These are phyloP conservation scores for Arthromyces matolae DNA, from an alignment of 768 basidiomycete genomes.

Conservation along the genomic window DNA sequence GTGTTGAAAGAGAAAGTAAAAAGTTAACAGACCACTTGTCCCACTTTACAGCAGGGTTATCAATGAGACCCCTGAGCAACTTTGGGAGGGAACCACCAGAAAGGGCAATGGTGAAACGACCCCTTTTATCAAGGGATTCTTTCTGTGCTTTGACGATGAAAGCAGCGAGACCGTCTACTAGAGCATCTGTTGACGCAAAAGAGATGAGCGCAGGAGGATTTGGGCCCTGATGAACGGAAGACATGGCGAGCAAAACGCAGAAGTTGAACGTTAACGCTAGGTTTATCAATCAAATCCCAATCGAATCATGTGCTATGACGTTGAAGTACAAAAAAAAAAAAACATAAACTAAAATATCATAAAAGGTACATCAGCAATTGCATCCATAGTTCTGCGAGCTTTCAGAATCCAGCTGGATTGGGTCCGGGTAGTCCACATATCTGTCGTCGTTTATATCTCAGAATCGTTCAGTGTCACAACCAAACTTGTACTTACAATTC, in stretches of 20 bases:
- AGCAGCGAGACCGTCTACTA: conserved; percentile 66
- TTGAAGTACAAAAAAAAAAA: conserved; percentile 9
- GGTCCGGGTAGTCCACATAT: conserved; percentile 98
- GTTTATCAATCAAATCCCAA: too few species aligned
- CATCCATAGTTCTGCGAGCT: conserved; percentile 88
- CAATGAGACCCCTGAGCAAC: conserved; percentile 70
- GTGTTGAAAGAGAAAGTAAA: too few species aligned
- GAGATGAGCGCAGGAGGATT: conserved; percentile 67
- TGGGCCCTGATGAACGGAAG: conserved; percentile 50
- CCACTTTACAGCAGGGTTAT: conserved; percentile 73
- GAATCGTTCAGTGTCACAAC: not conserved
- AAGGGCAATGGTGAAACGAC: conserved; percentile 87
- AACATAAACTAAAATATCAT: conserved; percentile 11
- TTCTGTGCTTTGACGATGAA: conserved; percentile 87
- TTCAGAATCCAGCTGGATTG: conserved; percentile 94
- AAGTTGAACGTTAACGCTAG: too few species aligned
- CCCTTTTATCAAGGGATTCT: conserved; percentile 85
- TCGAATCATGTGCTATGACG: conserved; percentile 5
- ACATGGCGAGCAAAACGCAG: conserved; percentile 21
- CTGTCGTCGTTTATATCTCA: conserved; percentile 40
- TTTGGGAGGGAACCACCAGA: conserved; percentile 91
- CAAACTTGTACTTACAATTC: conserved; percentile 5
- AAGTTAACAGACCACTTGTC: conserved; percentile 73
- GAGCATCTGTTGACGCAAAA: conserved; percentile 52
- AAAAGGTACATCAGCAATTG: conserved; percentile 80